Evolutionary conservation across 176 grass and related monocot genomes (phyloP), one percentile per base, ranked within the genome.

Genomic region (Olyra latifolia): DNA sequence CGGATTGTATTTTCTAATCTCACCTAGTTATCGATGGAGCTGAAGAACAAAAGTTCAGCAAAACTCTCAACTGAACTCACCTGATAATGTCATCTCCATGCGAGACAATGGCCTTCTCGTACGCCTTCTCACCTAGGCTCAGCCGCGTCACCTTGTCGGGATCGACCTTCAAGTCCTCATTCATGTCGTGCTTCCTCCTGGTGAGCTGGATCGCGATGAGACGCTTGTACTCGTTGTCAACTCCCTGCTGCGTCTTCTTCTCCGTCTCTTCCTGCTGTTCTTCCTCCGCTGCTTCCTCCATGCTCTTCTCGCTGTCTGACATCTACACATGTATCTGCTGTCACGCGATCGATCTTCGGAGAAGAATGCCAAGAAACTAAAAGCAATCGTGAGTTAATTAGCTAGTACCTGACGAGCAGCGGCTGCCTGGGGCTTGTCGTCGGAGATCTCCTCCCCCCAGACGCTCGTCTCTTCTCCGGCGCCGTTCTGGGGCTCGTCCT

Each of bases 51-150:
- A 69, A 69, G 50, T 25, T 38, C 61, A 13, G 10, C 13, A 19
- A 53, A 17, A 38, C 24, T 52, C 29, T 76, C 10, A 5, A 2
- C 19, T 66, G 8, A 53, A 32, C 64, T 60, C 76, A 87, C 93
- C 74, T 97, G 38, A 94, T 64, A 29, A 97, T 77, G 60, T 93
- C 75, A 25, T 63, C 63, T 30, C 89, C 89, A 71, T 94, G 84
- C 19, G 81, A 65, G 62, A 59, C 55, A 12, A 56, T 91, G 46
- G 87, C 78, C 76, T 97, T 97, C 52, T 86, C 84, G 32, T 86
- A 93, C 7, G 70, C 84, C 59, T 91, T 90, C 53, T 97, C 94
- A 1, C 94, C 92, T 14, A 93, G 65, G 84, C 91, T 97, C 22
- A 91, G 42, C 11, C 91, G 80, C 5, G 75, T 47, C 22, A 91